These are phyloP conservation scores for Candida fluviatilis DNA, from an alignment of 805 yeast species.

Conservation along the genomic window DNA sequence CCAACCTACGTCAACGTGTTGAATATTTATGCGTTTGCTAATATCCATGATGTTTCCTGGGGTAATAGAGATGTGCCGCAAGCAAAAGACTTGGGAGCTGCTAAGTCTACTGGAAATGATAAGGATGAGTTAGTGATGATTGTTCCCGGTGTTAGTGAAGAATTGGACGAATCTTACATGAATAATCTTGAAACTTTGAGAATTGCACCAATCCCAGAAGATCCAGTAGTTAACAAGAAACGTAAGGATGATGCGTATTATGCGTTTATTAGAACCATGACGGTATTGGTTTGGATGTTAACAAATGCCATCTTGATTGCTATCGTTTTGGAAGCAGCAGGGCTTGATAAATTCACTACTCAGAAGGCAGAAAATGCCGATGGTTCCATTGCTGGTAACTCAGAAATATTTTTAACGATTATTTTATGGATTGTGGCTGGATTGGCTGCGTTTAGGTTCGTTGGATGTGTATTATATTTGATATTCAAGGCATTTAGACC, in stretches of 20 bases:
- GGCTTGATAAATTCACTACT: slow-evolving; percentile 47
- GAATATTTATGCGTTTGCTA: slow-evolving; percentile 93
- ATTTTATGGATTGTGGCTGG: slow-evolving; percentile 92
- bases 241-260: slow-evolving; percentile 68
- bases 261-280: slow-evolving; percentile 84
- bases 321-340: slow-evolving; percentile 81
- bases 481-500: slow-evolving; percentile 34
- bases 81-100: slow-evolving; percentile 76
- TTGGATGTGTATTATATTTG: slow-evolving; percentile 68
- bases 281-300: slow-evolving; percentile 85
- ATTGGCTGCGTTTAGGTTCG: slow-evolving; percentile 76
- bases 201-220: slow-evolving; percentile 26
- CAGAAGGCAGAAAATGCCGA: slow-evolving; percentile 23
- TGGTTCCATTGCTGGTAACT: slow-evolving; percentile 36
- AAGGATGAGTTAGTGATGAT: slow-evolving; percentile 39
- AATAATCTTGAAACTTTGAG: slow-evolving; percentile 59
- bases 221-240: slow-evolving; percentile 16
- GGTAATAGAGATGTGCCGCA: slow-evolving; percentile 84
- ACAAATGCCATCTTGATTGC: slow-evolving; percentile 81
- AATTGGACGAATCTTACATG: slow-evolving; percentile 71
- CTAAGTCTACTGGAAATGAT: slow-evolving; percentile 49
- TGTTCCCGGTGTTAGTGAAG: slow-evolving; percentile 67
- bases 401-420: slow-evolving; percentile 71
- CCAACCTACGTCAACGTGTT: slow-evolving; percentile 90
- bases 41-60: slow-evolving; percentile 95